phyloP scores from a whole-genome alignment of 768 basidiomycete species.

The Basidioascus undulatus region DNA sequence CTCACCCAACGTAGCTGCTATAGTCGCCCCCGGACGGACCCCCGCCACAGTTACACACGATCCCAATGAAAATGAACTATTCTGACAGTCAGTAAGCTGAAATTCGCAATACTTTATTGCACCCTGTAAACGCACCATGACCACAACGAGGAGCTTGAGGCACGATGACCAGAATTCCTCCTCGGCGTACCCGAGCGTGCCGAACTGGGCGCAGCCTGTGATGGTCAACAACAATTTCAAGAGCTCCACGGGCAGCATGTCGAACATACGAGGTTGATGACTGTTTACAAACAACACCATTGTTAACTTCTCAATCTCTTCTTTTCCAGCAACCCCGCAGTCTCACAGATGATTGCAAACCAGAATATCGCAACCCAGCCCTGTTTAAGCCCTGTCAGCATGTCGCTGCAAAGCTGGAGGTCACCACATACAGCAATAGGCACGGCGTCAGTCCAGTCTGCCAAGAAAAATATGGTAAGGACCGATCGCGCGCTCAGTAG shows the following conservation, averaged over 20 bases:
- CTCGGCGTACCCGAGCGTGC: slow-evolving; percentile 27
- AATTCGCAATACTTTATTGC: no score
- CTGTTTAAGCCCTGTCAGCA: no score
- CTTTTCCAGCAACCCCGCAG: no score
- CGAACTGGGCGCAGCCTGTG: no score
- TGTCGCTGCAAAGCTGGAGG: no score
- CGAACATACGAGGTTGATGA: no score
- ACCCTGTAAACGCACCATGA: no score
- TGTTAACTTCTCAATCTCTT: no score
- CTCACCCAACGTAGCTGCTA: slow-evolving; percentile 18
- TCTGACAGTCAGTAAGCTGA: no score
- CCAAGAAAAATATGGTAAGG: no score
- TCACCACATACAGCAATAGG: slow-evolving; percentile 31
- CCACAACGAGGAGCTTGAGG: slow-evolving; percentile 52
- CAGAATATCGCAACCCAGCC: slow-evolving; percentile 9
- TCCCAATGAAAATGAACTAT: slow-evolving; percentile 60
- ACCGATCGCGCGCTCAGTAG: no score
- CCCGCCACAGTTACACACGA: slow-evolving; percentile 55
- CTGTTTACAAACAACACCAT: no score
- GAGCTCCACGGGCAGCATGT: slow-evolving; percentile 52
- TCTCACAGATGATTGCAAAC: slow-evolving; percentile 10
- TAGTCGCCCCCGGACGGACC: slow-evolving; percentile 31
- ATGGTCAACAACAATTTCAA: slow-evolving; percentile 45
- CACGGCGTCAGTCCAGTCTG: slow-evolving; percentile 40
- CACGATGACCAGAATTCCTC: slow-evolving; percentile 77